A percentile compares a stretch with the other conserved stretches of the same genome.
Conservation (phyloP, 1,284 basidiomycete genomes). For the Phellopilus nigrolimitatus region DNA sequence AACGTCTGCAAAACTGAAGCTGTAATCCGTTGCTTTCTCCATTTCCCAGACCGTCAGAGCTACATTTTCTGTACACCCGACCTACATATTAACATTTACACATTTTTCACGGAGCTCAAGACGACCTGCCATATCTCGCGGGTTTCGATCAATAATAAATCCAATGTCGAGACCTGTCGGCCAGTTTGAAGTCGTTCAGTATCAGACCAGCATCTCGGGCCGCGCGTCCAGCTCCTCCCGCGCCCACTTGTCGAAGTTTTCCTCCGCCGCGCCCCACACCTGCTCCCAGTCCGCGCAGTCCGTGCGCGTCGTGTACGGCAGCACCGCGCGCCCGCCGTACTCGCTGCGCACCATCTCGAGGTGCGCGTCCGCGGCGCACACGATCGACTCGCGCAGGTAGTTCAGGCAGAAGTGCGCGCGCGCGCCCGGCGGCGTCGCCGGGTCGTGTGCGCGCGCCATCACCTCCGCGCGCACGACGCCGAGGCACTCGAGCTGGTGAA, state of each 20-base stretch:
- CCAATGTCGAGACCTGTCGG: too few species aligned
- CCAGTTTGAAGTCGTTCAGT: too few species aligned
- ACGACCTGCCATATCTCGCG: too few species aligned
- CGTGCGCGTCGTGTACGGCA: constrained; percentile 12
- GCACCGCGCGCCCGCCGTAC: constrained; percentile 12
- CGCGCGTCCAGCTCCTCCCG: too few species aligned
- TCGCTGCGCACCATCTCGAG: constrained; percentile 15
- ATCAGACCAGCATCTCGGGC: too few species aligned
- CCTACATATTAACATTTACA: too few species aligned
- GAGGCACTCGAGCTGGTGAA: constrained; percentile 15
- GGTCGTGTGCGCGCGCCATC: not conserved
- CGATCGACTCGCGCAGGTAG: constrained; percentile 9
- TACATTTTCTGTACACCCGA: too few species aligned
- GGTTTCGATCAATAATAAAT: too few species aligned
- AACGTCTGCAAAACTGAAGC: too few species aligned
- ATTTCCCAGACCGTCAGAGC: too few species aligned
- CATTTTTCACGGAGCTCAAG: too few species aligned
- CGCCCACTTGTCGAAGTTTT: constrained; percentile 7
- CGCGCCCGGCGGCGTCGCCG: not conserved
- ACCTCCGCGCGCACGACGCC: not conserved
- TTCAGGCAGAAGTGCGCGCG: constrained; percentile 12
- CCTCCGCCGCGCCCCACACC: constrained; percentile 10
- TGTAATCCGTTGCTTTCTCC: too few species aligned
- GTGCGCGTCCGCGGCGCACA: constrained; percentile 7
- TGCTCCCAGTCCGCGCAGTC: constrained; percentile 13